These are phyloP conservation scores for Trichoderma koningiopsis DNA, from an alignment of 2,329 filamentous ascomycete genomes.

Conservation along the genomic window DNA sequence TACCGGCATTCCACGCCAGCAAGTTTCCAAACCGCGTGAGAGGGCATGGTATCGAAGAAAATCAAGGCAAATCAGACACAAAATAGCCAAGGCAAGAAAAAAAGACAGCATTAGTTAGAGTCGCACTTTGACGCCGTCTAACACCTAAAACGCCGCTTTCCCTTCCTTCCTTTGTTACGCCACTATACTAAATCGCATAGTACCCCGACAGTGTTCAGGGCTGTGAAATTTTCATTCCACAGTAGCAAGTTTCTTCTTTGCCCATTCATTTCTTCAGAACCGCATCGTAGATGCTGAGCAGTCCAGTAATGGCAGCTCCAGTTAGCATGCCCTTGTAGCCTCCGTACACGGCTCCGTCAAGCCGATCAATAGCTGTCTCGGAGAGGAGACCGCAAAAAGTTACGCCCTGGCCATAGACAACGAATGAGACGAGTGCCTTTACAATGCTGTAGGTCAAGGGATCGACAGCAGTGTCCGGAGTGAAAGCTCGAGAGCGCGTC, in stretches of 20 bases:
- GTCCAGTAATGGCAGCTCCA: slow-evolving; percentile 66
- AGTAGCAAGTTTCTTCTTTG: neutral
- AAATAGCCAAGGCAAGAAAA: neutral
- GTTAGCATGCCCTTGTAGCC: slow-evolving; percentile 71
- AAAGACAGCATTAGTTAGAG: slow-evolving; percentile 12
- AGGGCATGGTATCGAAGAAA: slow-evolving; percentile 36
- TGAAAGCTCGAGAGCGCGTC: slow-evolving; percentile 45
- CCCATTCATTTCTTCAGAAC: slow-evolving; percentile 64
- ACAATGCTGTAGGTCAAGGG: slow-evolving; percentile 87
- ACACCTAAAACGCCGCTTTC: slow-evolving; percentile 37
- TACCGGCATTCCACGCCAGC: slow-evolving; percentile 4
- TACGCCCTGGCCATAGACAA: slow-evolving; percentile 72
- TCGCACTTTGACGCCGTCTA: slow-evolving; percentile 35
- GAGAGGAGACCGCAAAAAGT: slow-evolving; percentile 65
- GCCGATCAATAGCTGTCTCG: slow-evolving; percentile 59
- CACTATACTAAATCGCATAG: neutral
- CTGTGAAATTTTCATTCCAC: neutral
- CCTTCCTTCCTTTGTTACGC: neutral
- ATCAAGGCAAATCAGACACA: slow-evolving; percentile 2
- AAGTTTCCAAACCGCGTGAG: slow-evolving; percentile 13
- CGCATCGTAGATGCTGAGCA: slow-evolving; percentile 77
- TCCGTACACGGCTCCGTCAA: slow-evolving; percentile 69
- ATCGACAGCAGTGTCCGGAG: slow-evolving; percentile 67
- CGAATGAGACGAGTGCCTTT: slow-evolving; percentile 79
- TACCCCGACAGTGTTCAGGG: neutral